Percentiles rank a stretch among this genome's conserved stretches.
Conservation (phyloP, 2,329 filamentous ascomycete genomes). For the Fusarium sp. region DNA sequence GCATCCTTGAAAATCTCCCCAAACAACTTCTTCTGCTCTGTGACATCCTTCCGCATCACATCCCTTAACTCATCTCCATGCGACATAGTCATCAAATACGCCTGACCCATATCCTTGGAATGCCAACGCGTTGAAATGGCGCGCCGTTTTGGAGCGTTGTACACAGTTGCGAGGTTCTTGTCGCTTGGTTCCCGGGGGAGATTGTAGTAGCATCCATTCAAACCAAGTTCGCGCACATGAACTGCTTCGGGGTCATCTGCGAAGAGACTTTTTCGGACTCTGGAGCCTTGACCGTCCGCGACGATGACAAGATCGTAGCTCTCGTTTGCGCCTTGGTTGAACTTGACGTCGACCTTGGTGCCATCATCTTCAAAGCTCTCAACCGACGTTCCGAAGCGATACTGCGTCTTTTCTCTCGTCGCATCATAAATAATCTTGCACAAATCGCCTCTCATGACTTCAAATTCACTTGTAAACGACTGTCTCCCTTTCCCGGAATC, state of each 20-base stretch:
- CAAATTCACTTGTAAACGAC: slow-evolving; percentile 64
- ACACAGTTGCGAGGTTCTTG: slow-evolving; percentile 21
- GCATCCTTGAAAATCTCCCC: slow-evolving; percentile 55
- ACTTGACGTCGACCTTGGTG: slow-evolving; percentile 21
- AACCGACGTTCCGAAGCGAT: slow-evolving; percentile 22
- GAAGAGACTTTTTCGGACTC: slow-evolving; percentile 12
- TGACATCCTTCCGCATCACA: slow-evolving; percentile 33
- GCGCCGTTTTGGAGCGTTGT: slow-evolving; percentile 17
- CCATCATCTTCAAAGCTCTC: slow-evolving; percentile 18
- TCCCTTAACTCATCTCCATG: slow-evolving; percentile 44
- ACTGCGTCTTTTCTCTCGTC: slow-evolving; percentile 39
- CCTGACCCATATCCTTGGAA: slow-evolving; percentile 38
- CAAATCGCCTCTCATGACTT: slow-evolving; percentile 70
- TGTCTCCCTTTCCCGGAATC: slow-evolving; percentile 54
- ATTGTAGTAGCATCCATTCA: slow-evolving; percentile 26
- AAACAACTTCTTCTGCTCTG: slow-evolving; percentile 54
- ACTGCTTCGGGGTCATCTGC: slow-evolving; percentile 15
- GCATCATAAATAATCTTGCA: slow-evolving; percentile 60
- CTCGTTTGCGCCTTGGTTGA: slow-evolving; percentile 2
- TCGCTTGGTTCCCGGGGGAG: slow-evolving; percentile 6
- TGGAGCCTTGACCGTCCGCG: slow-evolving; percentile 29
- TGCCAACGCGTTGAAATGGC: slow-evolving; percentile 30
- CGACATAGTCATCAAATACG: slow-evolving; percentile 45
- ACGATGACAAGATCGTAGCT: slow-evolving; percentile 29
- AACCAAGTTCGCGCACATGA: slow-evolving; percentile 3